These are phyloP conservation scores for Trametes cingulata DNA, from an alignment of 768 basidiomycete genomes.

Conservation along the genomic window DNA sequence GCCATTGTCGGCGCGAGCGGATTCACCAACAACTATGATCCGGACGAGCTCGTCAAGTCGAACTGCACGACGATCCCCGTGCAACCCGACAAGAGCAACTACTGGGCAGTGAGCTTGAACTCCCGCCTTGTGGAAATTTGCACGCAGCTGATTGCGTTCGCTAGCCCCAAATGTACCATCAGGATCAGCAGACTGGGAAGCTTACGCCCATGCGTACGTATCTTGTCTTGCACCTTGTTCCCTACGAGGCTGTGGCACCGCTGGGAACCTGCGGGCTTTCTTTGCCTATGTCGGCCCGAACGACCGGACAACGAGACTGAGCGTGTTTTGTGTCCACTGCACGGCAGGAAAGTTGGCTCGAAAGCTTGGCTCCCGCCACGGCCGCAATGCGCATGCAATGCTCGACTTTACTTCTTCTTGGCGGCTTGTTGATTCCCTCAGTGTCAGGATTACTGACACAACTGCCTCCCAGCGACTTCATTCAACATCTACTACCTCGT, in stretches of 20 bases:
- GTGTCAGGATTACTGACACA: background rate
- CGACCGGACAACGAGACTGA: background rate
- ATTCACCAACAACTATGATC: constrained; percentile 15
- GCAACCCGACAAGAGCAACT: constrained; percentile 28
- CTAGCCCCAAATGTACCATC: constrained; percentile 25
- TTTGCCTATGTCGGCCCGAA: background rate
- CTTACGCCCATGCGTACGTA: constrained; percentile 24
- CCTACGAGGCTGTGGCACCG: background rate
- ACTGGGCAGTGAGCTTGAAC: constrained; percentile 26
- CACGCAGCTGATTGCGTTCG: background rate
- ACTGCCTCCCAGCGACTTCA: constrained; percentile 1
- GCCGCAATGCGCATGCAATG: too few relatives aligned
- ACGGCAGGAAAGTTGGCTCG: too few relatives aligned
- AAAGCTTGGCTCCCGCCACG: too few relatives aligned
- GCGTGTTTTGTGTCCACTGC: background rate
- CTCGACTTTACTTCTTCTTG: too few relatives aligned
- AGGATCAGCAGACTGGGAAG: constrained; percentile 17
- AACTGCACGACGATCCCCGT: constrained; percentile 25
- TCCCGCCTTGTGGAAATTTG: background rate
- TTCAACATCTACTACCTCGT: constrained; percentile 30
- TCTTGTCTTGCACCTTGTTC: background rate
- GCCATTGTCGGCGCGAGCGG: constrained; percentile 18
- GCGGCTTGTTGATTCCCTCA: too few relatives aligned
- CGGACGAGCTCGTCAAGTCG: constrained; percentile 10
- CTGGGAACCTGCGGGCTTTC: background rate